Conservation (phyloP, 2,329 filamentous ascomycete species). For the Xylariaceae sp. region DNA sequence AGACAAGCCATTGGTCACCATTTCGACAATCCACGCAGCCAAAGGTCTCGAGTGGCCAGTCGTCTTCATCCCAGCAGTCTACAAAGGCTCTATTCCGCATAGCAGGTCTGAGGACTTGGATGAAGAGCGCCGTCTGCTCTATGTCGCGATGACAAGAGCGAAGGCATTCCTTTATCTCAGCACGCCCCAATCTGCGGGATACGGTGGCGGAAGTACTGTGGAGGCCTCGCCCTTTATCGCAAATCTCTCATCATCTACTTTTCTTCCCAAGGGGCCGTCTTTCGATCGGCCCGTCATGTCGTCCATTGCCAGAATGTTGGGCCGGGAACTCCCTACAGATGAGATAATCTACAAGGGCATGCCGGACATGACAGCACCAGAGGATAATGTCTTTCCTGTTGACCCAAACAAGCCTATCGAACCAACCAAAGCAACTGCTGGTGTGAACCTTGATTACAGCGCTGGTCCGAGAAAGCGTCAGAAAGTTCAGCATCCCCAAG, state of each 20-base stretch:
- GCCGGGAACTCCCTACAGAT: constrained; percentile 55
- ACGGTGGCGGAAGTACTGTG: constrained; percentile 46
- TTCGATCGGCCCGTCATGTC: constrained; percentile 60
- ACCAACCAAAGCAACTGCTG: constrained; percentile 25
- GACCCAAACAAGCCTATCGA: constrained; percentile 48
- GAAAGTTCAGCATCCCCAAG: constrained; percentile 29
- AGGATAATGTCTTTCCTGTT: constrained; percentile 66
- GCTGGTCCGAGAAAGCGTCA: constrained; percentile 22
- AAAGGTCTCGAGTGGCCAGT: constrained; percentile 97
- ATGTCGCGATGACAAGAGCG: constrained; percentile 95
- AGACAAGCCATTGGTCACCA: constrained; percentile 66
- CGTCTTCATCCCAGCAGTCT: constrained; percentile 87
- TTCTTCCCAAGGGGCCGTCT: constrained; percentile 60
- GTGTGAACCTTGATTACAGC: constrained; percentile 4
- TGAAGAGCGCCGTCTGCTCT: constrained; percentile 84
- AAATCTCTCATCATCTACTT: constrained; percentile 27
- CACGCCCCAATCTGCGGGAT: constrained; percentile 62
- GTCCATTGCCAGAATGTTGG: constrained; percentile 67
- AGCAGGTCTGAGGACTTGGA: constrained; percentile 78
- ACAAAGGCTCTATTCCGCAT: constrained; percentile 88
- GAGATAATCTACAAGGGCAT: constrained; percentile 49
- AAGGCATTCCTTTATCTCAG: constrained; percentile 84
- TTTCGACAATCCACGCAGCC: constrained; percentile 93
- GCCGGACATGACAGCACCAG: constrained; percentile 49
- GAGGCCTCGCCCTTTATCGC: constrained; percentile 71